Conservation (phyloP, 306 rosid species). For the Comarum palustre region DNA sequence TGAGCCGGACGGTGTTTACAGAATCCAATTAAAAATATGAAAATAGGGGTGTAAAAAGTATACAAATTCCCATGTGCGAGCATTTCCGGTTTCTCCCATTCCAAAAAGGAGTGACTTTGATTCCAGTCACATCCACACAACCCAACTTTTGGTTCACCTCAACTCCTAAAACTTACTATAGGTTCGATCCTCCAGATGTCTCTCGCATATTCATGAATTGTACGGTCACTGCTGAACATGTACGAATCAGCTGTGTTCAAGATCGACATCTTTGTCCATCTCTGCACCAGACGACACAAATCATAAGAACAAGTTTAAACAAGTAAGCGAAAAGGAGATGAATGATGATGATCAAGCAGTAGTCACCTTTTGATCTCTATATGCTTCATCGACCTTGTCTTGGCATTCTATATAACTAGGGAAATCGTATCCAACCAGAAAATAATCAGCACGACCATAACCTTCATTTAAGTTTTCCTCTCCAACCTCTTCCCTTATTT, state of each 20-base stretch:
- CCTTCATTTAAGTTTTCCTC: constrained; percentile 92
- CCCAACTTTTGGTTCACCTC: too few species aligned
- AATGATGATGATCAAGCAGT: constrained; percentile 4
- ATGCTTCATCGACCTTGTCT: constrained; percentile 80
- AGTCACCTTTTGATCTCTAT: constrained; percentile 62
- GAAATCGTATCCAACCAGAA: constrained; percentile 97
- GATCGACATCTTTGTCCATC: constrained; percentile 94
- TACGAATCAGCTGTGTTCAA: constrained; percentile 88
- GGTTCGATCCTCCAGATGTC: constrained; percentile 87
- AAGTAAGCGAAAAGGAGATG: not conserved
- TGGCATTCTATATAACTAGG: constrained; percentile 94
- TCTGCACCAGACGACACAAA: constrained; percentile 36
- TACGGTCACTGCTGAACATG: constrained; percentile 98
- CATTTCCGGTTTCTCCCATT: too few species aligned
- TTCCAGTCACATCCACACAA: too few species aligned
- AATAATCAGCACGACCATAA: constrained; percentile 86
- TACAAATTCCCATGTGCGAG: too few species aligned
- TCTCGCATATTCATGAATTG: constrained; percentile 86
- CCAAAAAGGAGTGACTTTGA: too few species aligned
- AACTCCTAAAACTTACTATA: too few species aligned
- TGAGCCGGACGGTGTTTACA: too few species aligned
- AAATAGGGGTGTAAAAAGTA: too few species aligned
- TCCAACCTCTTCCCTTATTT: constrained; percentile 93
- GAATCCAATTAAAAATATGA: too few species aligned
- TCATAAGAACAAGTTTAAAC: not conserved